Evolutionary conservation across 2,329 filamentous ascomycete genomes (phyloP).

Genomic region (Talaromyces sp.): DNA sequence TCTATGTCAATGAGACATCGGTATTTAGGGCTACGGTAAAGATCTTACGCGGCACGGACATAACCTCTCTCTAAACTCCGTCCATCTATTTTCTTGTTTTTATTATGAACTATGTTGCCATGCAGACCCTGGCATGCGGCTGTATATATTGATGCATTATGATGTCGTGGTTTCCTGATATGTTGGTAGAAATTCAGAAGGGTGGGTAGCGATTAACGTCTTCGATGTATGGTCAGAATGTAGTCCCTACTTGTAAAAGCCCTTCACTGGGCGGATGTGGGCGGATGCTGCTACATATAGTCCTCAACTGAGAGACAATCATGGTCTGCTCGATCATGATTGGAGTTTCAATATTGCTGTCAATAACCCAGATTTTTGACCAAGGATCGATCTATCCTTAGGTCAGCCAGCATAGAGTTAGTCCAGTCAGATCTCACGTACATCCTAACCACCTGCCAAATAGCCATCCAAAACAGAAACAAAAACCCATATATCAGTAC

Average conservation of each 20-base stretch:
- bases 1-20: neutral
- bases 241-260: neutral
- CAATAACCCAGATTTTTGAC: neutral
- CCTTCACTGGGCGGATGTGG: neutral
- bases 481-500: constrained; percentile 18
- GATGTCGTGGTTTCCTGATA: neutral
- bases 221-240: neutral
- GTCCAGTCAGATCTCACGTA: neutral
- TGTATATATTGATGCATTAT: neutral
- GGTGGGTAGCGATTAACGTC: neutral
- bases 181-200: neutral
- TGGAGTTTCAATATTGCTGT: neutral
- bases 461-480: constrained; percentile 4
- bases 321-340: neutral
- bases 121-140: neutral
- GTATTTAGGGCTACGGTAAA: neutral
- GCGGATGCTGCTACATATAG: neutral
- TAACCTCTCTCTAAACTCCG: neutral
- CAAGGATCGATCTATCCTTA: neutral
- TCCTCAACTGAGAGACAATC: neutral
- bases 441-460: constrained; percentile 4
- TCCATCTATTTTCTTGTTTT: neutral
- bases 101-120: neutral
- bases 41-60: neutral
- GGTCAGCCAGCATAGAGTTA: neutral